Conservation (phyloP, 768 basidiomycete genomes). For the Boletus rex-veris region DNA sequence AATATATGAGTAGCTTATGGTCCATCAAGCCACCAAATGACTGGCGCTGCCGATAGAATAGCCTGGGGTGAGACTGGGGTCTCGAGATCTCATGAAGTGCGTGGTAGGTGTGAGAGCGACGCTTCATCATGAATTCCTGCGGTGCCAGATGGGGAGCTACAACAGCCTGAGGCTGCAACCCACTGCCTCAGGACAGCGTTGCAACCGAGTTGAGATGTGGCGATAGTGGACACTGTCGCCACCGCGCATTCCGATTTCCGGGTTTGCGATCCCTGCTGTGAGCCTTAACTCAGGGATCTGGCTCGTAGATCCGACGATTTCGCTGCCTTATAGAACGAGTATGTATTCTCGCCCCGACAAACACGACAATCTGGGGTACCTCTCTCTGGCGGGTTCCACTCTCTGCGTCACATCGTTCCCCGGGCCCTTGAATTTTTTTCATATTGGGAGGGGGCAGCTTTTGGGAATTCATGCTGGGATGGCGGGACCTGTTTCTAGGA, state of each 20-base stretch:
- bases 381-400: constrained; percentile 18
- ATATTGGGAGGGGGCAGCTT: not conserved
- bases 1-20: constrained; percentile 8
- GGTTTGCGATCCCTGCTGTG: constrained; percentile 9
- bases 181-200: constrained; percentile 4
- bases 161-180: too few species aligned
- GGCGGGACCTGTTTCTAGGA: constrained; percentile 4
- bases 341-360: not conserved
- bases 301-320: constrained; percentile 18
- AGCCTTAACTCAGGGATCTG: constrained; percentile 11
- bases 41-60: constrained; percentile 9
- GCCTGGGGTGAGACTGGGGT: too few species aligned
- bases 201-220: constrained; percentile 13
- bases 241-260: constrained; percentile 17
- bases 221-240: constrained; percentile 8
- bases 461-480: not conserved
- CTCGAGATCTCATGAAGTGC: not conserved
- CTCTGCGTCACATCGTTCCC: constrained; percentile 1
- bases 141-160: constrained; percentile 12
- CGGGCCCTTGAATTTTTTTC: constrained; percentile 7
- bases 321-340: not conserved
- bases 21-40: constrained; percentile 31
- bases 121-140: too few species aligned
- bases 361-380: constrained; percentile 19
- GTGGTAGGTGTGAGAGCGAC: constrained; percentile 10